Evolutionary conservation across 163 green algal genomes (phyloP), one percentile per base, ranked within the genome.

Genomic region (Coccomyxa subellipsoidea): DNA sequence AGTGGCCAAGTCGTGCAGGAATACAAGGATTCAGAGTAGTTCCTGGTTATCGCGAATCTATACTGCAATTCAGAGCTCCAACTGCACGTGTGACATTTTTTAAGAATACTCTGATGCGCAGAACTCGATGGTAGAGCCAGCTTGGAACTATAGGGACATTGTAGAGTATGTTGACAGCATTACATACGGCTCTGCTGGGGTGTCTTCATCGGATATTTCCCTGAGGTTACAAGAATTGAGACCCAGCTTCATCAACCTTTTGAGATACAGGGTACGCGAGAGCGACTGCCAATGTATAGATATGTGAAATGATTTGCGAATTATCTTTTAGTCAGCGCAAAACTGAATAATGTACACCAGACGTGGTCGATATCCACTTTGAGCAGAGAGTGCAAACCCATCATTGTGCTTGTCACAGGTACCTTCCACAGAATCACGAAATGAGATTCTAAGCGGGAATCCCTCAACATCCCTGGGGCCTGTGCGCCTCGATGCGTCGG

Each of bases 261-360:
- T 73, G 29, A 73, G 66, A 73, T 73, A 73, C 66, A 73, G 32
- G 66, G 66, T 73, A 23, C 10, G n/a, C 66, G n/a, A n/a, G n/a
- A n/a, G n/a, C n/a, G n/a, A n/a, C n/a, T n/a, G n/a, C n/a, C n/a
- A n/a, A n/a, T n/a, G n/a, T n/a, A n/a, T 34, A 35, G 21, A 73
- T 35, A 36, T 8, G 2, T 34, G 32, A 73, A 4, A 31, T 73
- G 66, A 18, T 1, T 9, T 23, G 6, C 29, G 4, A 73, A 12
- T 73, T 8, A 73, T 18, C 47, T 59, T 27, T 18, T 18, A 59
- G 3, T 59, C 15, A 12, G 4, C 23, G 21, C 15, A 59, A 59
- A 59, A 18, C 1, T 27, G 23, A 59, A 21, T 7, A 8, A 27
- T 59, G 23, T 59, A 8, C 4, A 27, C 1, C 21, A 59, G 23